A percentile compares a stretch with the other conserved stretches of the same genome.
phyloP scores from a whole-genome alignment of 768 basidiomycete genomes.

The Kwoniella shandongensis region DNA sequence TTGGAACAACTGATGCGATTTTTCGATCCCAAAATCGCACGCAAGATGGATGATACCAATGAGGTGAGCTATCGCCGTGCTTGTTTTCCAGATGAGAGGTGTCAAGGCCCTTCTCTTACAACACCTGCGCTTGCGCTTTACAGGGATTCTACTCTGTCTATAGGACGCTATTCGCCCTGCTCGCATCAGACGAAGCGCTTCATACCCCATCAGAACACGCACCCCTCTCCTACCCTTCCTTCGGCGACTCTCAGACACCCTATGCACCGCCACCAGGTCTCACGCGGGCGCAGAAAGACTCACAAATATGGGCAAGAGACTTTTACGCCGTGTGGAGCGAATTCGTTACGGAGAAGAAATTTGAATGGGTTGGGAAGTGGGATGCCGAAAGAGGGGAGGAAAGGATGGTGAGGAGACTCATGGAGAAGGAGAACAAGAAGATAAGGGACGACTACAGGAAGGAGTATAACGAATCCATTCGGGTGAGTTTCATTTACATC shows the following conservation, averaged over 20 bases:
- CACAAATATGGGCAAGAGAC: slow-evolving; percentile 61
- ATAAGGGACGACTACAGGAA: slow-evolving; percentile 78
- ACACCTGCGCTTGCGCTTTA: background rate
- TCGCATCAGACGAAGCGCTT: slow-evolving; percentile 74
- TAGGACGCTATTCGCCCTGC: slow-evolving; percentile 76
- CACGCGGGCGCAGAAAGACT: slow-evolving; percentile 53
- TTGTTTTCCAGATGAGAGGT: slow-evolving; percentile 64
- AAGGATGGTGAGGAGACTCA: slow-evolving; percentile 76
- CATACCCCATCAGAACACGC: slow-evolving; percentile 54
- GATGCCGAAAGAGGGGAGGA: slow-evolving; percentile 82
- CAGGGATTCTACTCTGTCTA: slow-evolving; percentile 91
- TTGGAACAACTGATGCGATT: slow-evolving; percentile 78
- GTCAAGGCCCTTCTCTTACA: slow-evolving; percentile 31
- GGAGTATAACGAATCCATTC: slow-evolving; percentile 89
- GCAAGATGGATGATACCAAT: slow-evolving; percentile 55
- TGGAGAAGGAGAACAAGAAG: slow-evolving; percentile 97
- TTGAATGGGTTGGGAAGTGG: slow-evolving; percentile 83
- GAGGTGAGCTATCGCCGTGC: slow-evolving; percentile 57
- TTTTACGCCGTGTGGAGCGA: slow-evolving; percentile 88
- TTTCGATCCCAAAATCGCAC: slow-evolving; percentile 61
- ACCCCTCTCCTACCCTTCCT: slow-evolving; percentile 67
- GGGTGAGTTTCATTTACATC: slow-evolving; percentile 59
- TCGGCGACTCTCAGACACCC: slow-evolving; percentile 74
- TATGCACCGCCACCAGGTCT: slow-evolving; percentile 60
- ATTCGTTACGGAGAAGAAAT: slow-evolving; percentile 83